A percentile compares a stretch with the other conserved stretches of the same genome.
These are phyloP conservation scores for Chrysoporthe deuterocubensis DNA, from an alignment of 2,329 filamentous ascomycete species.

Conservation along the genomic window DNA sequence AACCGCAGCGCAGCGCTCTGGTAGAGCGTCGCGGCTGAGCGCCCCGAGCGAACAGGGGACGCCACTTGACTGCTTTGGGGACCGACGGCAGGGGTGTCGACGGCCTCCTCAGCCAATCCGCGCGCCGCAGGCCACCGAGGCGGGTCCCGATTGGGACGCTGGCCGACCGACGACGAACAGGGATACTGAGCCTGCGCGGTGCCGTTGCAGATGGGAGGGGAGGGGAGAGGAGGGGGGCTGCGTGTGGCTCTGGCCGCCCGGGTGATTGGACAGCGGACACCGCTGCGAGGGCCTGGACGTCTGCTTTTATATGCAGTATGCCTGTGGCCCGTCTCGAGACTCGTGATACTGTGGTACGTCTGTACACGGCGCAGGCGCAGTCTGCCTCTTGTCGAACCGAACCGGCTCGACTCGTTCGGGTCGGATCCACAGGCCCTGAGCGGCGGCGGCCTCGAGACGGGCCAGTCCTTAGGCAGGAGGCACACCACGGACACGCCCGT, in stretches of 20 bases:
- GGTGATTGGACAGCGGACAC: too few relatives aligned
- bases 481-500: not conserved
- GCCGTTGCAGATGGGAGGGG: not conserved
- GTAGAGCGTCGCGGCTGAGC: constrained; percentile 18
- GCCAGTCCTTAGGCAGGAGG: not conserved
- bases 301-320: too few relatives aligned
- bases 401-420: too few relatives aligned
- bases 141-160: constrained; percentile 11
- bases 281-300: too few relatives aligned
- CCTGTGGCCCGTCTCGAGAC: too few relatives aligned
- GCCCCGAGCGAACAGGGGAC: not conserved
- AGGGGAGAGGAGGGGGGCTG: not conserved
- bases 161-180: constrained; percentile 4
- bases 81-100: constrained; percentile 20
- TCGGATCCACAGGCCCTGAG: not conserved
- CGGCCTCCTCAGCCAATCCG: constrained; percentile 17
- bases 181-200: not conserved
- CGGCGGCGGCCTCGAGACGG: not conserved
- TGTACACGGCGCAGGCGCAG: too few relatives aligned
- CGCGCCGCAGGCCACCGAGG: constrained; percentile 22
- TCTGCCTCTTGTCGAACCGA: too few relatives aligned
- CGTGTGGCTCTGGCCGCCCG: not conserved
- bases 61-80: constrained; percentile 24
- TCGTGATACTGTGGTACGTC: too few relatives aligned
- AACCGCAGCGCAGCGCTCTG: not conserved